Conservation (phyloP, 495 filamentous ascomycete genomes). For the Durotheca rogersii region DNA sequence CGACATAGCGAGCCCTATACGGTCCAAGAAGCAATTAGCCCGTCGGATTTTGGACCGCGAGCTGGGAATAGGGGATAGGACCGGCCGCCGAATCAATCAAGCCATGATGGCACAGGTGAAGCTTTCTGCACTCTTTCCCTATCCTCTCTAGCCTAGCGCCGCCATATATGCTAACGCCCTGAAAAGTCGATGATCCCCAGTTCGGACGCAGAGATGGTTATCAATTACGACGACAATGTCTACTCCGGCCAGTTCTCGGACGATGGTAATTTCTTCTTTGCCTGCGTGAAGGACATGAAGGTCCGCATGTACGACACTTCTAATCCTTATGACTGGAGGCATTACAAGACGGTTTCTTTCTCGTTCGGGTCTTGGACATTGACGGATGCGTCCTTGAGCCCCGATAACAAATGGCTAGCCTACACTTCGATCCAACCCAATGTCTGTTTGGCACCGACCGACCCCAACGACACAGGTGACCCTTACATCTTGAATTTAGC, state of each 20-base stretch:
- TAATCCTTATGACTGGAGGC: constrained; percentile 91
- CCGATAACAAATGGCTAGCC: constrained; percentile 87
- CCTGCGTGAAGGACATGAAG: constrained; percentile 87
- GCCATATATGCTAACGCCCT: not conserved
- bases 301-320: constrained; percentile 98
- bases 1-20: constrained; percentile 52
- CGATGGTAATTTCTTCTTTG: constrained; percentile 97
- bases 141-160: not conserved
- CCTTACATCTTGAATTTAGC: constrained; percentile 72
- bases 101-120: constrained; percentile 61
- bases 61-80: constrained; percentile 60
- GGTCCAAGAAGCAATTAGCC: constrained; percentile 61
- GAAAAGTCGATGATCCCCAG: constrained; percentile 65
- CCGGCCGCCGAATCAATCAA: constrained; percentile 56
- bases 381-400: constrained; percentile 88
- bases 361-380: constrained; percentile 91
- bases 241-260: constrained; percentile 97
- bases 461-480: constrained; percentile 75
- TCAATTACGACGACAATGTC: constrained; percentile 79
- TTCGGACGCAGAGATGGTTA: constrained; percentile 79
- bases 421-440: constrained; percentile 82
- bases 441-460: constrained; percentile 83
- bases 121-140: not conserved
- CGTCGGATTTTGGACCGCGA: constrained; percentile 75
- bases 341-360: constrained; percentile 90